Percentiles rank a stretch among this genome's conserved stretches.
Conservation (phyloP, 768 basidiomycete genomes). For the Fomitopsis pulvina region DNA sequence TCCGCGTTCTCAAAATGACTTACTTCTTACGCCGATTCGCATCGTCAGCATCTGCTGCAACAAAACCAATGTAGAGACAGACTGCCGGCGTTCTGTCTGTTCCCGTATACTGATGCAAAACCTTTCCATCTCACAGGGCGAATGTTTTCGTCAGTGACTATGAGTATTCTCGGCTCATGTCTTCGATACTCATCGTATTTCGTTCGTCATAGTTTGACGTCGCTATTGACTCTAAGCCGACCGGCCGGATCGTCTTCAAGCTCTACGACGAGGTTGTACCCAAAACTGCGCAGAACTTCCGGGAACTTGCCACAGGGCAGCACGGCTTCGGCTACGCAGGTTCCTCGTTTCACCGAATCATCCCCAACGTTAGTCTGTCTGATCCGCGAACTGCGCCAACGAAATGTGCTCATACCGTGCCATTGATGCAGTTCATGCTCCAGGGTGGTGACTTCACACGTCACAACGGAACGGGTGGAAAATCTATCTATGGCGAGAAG, state of each 20-base stretch:
- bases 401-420: not conserved
- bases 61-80: slow-evolving; percentile 11
- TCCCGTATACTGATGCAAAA: not conserved
- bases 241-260: slow-evolving; percentile 46
- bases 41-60: slow-evolving; percentile 36
- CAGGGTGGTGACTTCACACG: slow-evolving; percentile 85
- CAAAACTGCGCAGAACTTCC: slow-evolving; percentile 47
- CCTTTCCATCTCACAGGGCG: slow-evolving; percentile 16
- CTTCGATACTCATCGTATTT: not conserved
- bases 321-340: slow-evolving; percentile 41
- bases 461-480: slow-evolving; percentile 73
- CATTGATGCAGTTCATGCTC: slow-evolving; percentile 57
- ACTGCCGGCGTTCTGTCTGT: no score
- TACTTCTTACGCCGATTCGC: slow-evolving; percentile 46
- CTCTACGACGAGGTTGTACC: slow-evolving; percentile 46
- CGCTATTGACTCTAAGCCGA: slow-evolving; percentile 21
- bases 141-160: slow-evolving; percentile 32
- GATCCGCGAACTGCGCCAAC: not conserved
- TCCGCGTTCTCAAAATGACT: slow-evolving; percentile 30
- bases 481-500: slow-evolving; percentile 79
- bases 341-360: slow-evolving; percentile 52
- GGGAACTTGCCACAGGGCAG: slow-evolving; percentile 46
- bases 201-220: slow-evolving; percentile 29
- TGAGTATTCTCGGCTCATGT: slow-evolving; percentile 10
- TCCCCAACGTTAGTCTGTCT: slow-evolving; percentile 44